phyloP scores from a whole-genome alignment of 2,329 filamentous ascomycete species.

The Trichoderma afroharzianum region DNA sequence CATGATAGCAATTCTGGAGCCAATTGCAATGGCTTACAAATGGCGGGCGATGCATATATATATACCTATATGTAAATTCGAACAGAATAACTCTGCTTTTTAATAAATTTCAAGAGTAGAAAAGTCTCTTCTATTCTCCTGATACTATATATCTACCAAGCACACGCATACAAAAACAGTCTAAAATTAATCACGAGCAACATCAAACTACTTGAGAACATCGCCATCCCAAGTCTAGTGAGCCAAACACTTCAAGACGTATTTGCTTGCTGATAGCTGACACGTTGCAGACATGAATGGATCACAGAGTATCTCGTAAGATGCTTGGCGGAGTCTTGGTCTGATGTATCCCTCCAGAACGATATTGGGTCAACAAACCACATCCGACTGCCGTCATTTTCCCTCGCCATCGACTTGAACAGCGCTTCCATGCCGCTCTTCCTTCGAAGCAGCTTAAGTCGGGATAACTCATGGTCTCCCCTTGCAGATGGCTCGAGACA shows the following conservation, averaged over 20 bases:
- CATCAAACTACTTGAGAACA: too few relatives aligned
- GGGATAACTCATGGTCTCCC: not conserved
- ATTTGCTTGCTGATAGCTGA: not conserved
- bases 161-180: too few relatives aligned
- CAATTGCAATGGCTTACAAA: too few relatives aligned
- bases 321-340: not conserved
- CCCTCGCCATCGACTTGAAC: not conserved
- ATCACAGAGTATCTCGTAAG: not conserved
- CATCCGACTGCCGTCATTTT: not conserved
- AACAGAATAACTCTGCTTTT: too few relatives aligned
- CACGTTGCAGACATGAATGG: not conserved
- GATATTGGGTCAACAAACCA: not conserved
- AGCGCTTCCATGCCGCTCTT: not conserved
- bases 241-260: not conserved
- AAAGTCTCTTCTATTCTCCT: too few relatives aligned
- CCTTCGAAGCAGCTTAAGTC: not conserved
- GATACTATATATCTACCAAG: too few relatives aligned
- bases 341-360: not conserved
- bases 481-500: not conserved
- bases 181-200: too few relatives aligned
- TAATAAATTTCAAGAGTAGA: too few relatives aligned
- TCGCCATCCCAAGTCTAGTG: accelerated
- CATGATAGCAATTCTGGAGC: too few relatives aligned
- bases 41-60: too few relatives aligned
- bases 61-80: too few relatives aligned